Evolutionary conservation across 73 alveolate species (phyloP).

Genomic region (Tetrahymena malaccensis): DNA sequence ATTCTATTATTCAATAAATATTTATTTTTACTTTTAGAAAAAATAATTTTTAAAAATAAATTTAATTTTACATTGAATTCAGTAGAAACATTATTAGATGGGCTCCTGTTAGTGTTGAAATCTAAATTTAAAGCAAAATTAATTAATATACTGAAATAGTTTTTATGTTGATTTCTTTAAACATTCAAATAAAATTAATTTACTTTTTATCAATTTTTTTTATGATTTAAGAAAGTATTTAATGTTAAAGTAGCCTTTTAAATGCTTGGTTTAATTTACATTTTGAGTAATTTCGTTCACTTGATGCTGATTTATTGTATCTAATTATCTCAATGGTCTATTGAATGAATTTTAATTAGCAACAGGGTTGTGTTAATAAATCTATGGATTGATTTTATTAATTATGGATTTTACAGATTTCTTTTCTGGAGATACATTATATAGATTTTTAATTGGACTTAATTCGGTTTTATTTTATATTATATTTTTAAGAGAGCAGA

Average conservation of each 20-base stretch:
- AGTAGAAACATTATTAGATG: not conserved
- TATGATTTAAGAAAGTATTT: not conserved
- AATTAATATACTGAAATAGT: not conserved
- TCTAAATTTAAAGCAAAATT: not conserved
- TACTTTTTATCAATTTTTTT: not conserved
- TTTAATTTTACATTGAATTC: not conserved
- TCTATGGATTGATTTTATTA: not conserved
- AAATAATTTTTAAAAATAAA: no score
- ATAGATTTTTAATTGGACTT: not conserved
- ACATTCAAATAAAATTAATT: not conserved
- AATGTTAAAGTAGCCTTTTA: not conserved
- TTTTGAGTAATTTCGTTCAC: not conserved
- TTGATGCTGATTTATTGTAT: not conserved
- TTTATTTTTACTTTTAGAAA: no score
- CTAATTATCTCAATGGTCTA: not conserved
- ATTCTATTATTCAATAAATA: not conserved
- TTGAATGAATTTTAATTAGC: not conserved
- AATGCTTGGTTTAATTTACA: not conserved
- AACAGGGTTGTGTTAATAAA: not conserved
- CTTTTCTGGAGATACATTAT: not conserved
- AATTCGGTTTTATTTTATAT: not conserved
- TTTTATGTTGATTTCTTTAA: not conserved
- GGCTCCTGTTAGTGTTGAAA: not conserved
- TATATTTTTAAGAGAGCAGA: not conserved
- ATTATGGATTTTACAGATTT: not conserved